Evolutionary conservation across 2,329 filamentous ascomycete species (phyloP).

Genomic region (Thermothelomyces thermophilus): DNA sequence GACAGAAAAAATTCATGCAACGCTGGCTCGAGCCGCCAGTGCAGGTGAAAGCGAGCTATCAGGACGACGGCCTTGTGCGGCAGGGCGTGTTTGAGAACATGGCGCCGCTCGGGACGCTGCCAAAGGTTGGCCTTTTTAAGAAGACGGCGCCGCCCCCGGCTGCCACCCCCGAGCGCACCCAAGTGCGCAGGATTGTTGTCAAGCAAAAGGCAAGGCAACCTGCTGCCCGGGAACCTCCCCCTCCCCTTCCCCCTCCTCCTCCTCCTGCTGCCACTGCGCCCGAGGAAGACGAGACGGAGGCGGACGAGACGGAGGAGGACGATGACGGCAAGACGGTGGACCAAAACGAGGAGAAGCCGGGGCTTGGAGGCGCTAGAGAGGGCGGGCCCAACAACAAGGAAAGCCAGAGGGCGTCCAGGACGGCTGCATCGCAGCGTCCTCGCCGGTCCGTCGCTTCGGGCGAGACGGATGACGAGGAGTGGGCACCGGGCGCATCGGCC

Average conservation of each 20-base stretch:
- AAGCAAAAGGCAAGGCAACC: constrained; percentile 27
- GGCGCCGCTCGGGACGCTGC: constrained; percentile 70
- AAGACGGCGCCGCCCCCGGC: constrained; percentile 30
- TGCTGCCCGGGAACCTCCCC: not conserved
- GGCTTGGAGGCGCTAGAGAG: constrained; percentile 11
- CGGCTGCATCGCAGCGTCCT: constrained; percentile 13
- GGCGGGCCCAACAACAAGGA: constrained; percentile 6
- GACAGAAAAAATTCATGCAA: constrained; percentile 45
- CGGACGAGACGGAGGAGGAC: constrained; percentile 24
- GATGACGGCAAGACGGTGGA: constrained; percentile 22
- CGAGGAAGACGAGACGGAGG: constrained; percentile 25
- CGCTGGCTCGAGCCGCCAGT: constrained; percentile 54
- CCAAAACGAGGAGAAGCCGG: constrained; percentile 7
- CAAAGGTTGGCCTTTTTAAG: constrained; percentile 56
- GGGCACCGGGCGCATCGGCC: constrained; percentile 11
- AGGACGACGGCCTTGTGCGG: constrained; percentile 67
- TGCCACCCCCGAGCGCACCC: constrained; percentile 19
- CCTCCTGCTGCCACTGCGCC: constrained; percentile 3
- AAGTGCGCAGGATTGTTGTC: constrained; percentile 41
- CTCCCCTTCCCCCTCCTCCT: not conserved
- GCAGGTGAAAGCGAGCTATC: constrained; percentile 62
- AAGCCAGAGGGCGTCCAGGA: constrained; percentile 5
- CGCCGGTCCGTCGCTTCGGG: constrained; percentile 19
- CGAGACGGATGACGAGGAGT: constrained; percentile 18
- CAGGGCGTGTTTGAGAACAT: constrained; percentile 76